Evolutionary conservation across 2,329 filamentous ascomycete genomes (phyloP).

Genomic region (Orbilia blumenaviensis): DNA sequence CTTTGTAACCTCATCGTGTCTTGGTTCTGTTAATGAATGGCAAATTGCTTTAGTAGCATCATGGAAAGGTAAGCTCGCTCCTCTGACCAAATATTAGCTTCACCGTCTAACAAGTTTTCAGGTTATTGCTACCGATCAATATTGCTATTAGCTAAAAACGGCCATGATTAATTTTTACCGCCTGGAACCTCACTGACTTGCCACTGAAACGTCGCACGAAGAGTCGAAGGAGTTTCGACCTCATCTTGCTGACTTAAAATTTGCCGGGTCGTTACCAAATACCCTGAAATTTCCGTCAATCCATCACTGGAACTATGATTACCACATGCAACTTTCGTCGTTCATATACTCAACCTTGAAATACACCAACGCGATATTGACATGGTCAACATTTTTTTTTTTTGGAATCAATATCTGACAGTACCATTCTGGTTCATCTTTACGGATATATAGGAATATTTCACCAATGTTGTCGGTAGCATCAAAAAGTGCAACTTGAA

Average conservation of each 20-base stretch:
- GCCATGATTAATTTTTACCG: slow-evolving; percentile 6
- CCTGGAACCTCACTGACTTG: slow-evolving; percentile 28
- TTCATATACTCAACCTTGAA: slow-evolving; percentile 12
- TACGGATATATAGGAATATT: slow-evolving; percentile 82
- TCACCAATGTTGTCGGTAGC: slow-evolving; percentile 82
- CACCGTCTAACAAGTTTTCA: not conserved
- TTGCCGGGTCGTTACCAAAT: slow-evolving; percentile 3
- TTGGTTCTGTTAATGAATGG: slow-evolving; percentile 19
- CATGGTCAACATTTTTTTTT: slow-evolving; percentile 43
- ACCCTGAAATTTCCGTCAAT: not conserved
- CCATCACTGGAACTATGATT: slow-evolving; percentile 45
- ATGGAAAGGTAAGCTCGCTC: slow-evolving; percentile 14
- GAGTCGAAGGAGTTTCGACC: slow-evolving; percentile 2
- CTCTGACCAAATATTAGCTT: no score
- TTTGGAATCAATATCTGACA: slow-evolving; percentile 67
- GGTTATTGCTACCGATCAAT: slow-evolving; percentile 10
- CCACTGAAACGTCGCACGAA: not conserved
- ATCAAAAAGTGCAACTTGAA: slow-evolving; percentile 91
- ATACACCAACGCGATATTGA: slow-evolving; percentile 33
- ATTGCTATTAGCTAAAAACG: not conserved
- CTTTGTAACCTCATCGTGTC: not conserved
- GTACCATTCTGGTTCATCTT: slow-evolving; percentile 64
- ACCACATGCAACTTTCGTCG: slow-evolving; percentile 30
- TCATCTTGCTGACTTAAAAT: slow-evolving; percentile 18
- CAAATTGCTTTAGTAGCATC: not conserved